Conservation (phyloP, 2,329 filamentous ascomycete species). For the Emericellopsis atlantica region DNA sequence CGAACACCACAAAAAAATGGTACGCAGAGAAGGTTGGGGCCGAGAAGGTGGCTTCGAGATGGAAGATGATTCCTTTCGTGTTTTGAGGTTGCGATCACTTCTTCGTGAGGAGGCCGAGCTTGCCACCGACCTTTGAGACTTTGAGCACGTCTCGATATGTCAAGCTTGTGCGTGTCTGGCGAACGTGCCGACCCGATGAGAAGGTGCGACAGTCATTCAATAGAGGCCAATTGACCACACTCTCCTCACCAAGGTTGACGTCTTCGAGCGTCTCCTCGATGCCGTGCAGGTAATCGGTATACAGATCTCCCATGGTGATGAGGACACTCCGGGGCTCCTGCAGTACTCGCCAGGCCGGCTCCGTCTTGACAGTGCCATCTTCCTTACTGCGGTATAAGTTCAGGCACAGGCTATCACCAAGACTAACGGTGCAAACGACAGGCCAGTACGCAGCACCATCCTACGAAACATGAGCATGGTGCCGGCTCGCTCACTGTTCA, state of each 20-base stretch:
- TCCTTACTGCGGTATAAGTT: slow-evolving; percentile 58
- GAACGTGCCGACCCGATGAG: slow-evolving; percentile 38
- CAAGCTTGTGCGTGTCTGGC: slow-evolving; percentile 55
- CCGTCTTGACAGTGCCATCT: slow-evolving; percentile 41
- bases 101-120: slow-evolving; percentile 38
- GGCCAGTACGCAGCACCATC: slow-evolving; percentile 81
- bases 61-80: slow-evolving; percentile 65
- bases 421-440: slow-evolving; percentile 80
- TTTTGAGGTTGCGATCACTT: slow-evolving; percentile 18
- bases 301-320: slow-evolving; percentile 56
- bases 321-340: slow-evolving; percentile 77
- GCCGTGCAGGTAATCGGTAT: slow-evolving; percentile 61
- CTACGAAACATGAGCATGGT: slow-evolving; percentile 21
- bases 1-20: slow-evolving; percentile 66
- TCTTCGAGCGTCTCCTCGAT: slow-evolving; percentile 59
- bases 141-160: slow-evolving; percentile 81
- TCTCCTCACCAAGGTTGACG: slow-evolving; percentile 43
- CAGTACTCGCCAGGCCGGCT: slow-evolving; percentile 47
- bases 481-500: slow-evolving; percentile 1
- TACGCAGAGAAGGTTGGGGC: slow-evolving; percentile 64
- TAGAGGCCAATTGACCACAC: slow-evolving; percentile 61
- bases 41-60: slow-evolving; percentile 47
- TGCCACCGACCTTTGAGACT: slow-evolving; percentile 61
- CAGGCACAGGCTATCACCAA: slow-evolving; percentile 66
- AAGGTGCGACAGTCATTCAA: slow-evolving; percentile 37